Percentiles rank a stretch among this genome's conserved stretches.
Evolutionary conservation across 176 grass and related monocot species (phyloP).

Genomic region (Zizania latifolia): DNA sequence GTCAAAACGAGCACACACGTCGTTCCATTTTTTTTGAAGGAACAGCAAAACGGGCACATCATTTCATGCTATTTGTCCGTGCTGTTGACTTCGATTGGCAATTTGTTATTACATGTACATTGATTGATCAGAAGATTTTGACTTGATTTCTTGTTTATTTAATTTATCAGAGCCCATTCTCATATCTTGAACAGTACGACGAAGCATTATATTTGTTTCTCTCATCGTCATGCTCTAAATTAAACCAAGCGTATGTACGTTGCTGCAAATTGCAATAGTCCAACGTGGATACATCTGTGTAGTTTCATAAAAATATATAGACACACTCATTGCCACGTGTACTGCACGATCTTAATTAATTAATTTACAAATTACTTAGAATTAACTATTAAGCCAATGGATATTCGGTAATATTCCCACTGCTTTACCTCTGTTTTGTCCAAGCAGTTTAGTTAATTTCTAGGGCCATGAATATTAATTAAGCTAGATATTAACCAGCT

Average conservation of each 20-base stretch:
- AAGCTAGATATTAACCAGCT: neutral
- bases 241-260: neutral
- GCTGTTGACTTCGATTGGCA: neutral
- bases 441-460: slow-evolving; percentile 13
- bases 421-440: neutral
- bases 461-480: neutral
- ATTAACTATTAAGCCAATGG: neutral
- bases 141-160: neutral
- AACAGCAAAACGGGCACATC: neutral
- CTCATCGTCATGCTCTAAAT: neutral
- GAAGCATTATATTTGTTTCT: neutral
- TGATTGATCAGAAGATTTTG: neutral
- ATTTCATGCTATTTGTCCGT: neutral
- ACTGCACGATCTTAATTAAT: neutral
- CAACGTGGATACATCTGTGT: neutral
- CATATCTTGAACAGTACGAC: neutral
- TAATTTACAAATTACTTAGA: no score
- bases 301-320: neutral
- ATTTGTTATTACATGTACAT: neutral
- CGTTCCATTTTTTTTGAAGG: no score
- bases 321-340: slow-evolving; percentile 14
- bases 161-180: neutral
- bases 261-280: neutral
- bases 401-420: slow-evolving; percentile 4
- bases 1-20: neutral